phyloP scores from a whole-genome alignment of 306 rosid genomes.

The Phaseolus lunatus region DNA sequence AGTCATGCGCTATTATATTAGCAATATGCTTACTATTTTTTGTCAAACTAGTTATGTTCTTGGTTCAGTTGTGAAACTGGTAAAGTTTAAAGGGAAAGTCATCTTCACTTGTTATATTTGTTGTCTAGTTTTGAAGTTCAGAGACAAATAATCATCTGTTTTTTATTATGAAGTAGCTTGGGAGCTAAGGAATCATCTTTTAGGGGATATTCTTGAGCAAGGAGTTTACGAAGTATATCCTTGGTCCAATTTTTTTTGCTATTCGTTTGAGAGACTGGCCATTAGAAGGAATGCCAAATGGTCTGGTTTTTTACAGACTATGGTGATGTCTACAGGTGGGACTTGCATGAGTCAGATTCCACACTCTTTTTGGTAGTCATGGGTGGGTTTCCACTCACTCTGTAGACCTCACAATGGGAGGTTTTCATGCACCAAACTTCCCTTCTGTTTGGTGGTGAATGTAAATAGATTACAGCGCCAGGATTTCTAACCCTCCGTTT shows the following conservation, averaged over 20 bases:
- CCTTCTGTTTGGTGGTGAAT: neutral
- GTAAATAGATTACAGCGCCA: neutral
- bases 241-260: neutral
- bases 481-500: neutral
- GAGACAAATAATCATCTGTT: slow-evolving; percentile 16
- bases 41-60: neutral
- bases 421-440: neutral
- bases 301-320: neutral
- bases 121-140: slow-evolving; percentile 25
- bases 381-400: neutral
- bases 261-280: slow-evolving; percentile 14
- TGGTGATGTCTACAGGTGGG: neutral
- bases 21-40: neutral
- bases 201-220: slow-evolving; percentile 19
- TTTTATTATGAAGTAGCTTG: slow-evolving; percentile 8
- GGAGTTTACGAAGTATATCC: neutral
- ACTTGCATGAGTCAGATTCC: slow-evolving; percentile 14
- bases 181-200: neutral
- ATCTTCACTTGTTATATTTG: slow-evolving; percentile 16
- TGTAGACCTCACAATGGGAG: neutral
- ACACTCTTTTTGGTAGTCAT: neutral
- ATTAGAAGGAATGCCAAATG: neutral
- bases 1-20: slow-evolving; percentile 3
- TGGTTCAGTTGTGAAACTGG: slow-evolving; percentile 23
- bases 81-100: slow-evolving; percentile 8